A percentile compares a stretch with the other conserved stretches of the same genome.
phyloP scores from a whole-genome alignment of 805 yeast species.

The Hermanozyma aechmeae region DNA sequence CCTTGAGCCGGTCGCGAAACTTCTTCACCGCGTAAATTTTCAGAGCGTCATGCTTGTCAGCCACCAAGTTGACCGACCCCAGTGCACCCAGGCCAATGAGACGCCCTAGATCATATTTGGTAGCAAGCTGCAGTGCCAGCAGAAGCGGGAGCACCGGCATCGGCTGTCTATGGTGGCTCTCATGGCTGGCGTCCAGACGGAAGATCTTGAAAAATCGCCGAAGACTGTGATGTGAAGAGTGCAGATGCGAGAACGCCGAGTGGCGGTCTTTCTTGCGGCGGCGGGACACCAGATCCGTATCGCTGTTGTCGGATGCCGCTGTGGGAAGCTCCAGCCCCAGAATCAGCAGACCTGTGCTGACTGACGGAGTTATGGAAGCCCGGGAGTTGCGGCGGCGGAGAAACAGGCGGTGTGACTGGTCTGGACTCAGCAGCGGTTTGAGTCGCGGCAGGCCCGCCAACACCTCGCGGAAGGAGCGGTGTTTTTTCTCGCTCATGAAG shows the following conservation, averaged over 20 bases:
- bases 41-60: slow-evolving; percentile 42
- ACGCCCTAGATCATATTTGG: slow-evolving; percentile 66
- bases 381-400: slow-evolving; percentile 15
- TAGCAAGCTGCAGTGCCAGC: slow-evolving; percentile 14
- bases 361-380: slow-evolving; percentile 16
- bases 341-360: slow-evolving; percentile 14
- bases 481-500: slow-evolving; percentile 8
- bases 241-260: no score
- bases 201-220: slow-evolving; percentile 46
- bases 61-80: slow-evolving; percentile 80
- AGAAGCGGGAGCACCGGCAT: slow-evolving; percentile 4
- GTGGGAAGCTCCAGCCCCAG: not conserved
- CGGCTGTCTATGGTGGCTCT: slow-evolving; percentile 1
- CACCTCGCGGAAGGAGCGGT: slow-evolving; percentile 7
- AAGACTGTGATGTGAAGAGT: no score
- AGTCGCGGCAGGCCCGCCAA: slow-evolving; percentile 4
- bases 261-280: no score
- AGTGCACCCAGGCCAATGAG: slow-evolving; percentile 90
- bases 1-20: slow-evolving; percentile 56
- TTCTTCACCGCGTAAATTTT: slow-evolving; percentile 79
- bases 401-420: slow-evolving; percentile 15
- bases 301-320: slow-evolving; percentile 1
- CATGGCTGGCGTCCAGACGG: slow-evolving; percentile 12
- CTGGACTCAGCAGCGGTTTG: slow-evolving; percentile 4
- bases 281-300: no score